These are phyloP conservation scores for Saturnispora serradocipensis DNA, from an alignment of 805 yeast genomes.

Conservation along the genomic window DNA sequence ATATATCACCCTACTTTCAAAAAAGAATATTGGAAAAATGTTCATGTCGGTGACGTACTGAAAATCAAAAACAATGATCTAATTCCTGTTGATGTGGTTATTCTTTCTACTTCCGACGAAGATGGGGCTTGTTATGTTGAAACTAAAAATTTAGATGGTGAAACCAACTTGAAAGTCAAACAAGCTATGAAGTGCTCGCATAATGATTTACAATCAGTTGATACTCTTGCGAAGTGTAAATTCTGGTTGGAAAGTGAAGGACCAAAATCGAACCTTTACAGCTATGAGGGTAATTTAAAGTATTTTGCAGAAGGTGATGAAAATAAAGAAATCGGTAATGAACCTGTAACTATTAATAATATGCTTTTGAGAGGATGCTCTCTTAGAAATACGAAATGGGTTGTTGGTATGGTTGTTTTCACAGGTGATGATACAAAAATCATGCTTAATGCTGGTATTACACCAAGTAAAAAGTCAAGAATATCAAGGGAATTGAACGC, in stretches of 20 bases:
- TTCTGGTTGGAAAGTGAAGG: constrained; percentile 78
- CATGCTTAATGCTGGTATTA: constrained; percentile 71
- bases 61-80: constrained; percentile 63
- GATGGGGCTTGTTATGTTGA: constrained; percentile 66
- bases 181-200: constrained; percentile 59
- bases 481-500: constrained; percentile 64
- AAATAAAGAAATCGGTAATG: constrained; percentile 35
- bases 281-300: constrained; percentile 64
- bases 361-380: constrained; percentile 65
- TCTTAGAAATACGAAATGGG: constrained; percentile 80
- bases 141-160: constrained; percentile 78
- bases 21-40: constrained; percentile 59
- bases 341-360: constrained; percentile 62
- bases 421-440: constrained; percentile 77
- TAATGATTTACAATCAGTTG: constrained; percentile 28
- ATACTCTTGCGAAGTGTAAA: constrained; percentile 40
- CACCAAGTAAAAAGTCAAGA: constrained; percentile 70
- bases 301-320: constrained; percentile 33
- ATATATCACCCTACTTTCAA: constrained; percentile 22
- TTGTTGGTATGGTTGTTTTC: constrained; percentile 62
- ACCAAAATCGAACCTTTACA: constrained; percentile 69
- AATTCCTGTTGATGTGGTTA: constrained; percentile 67
- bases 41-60: constrained; percentile 65
- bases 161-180: constrained; percentile 66
- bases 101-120: constrained; percentile 58